These are phyloP conservation scores for Cytospora chrysosperma DNA, from an alignment of 2,329 filamentous ascomycete genomes.

Conservation along the genomic window DNA sequence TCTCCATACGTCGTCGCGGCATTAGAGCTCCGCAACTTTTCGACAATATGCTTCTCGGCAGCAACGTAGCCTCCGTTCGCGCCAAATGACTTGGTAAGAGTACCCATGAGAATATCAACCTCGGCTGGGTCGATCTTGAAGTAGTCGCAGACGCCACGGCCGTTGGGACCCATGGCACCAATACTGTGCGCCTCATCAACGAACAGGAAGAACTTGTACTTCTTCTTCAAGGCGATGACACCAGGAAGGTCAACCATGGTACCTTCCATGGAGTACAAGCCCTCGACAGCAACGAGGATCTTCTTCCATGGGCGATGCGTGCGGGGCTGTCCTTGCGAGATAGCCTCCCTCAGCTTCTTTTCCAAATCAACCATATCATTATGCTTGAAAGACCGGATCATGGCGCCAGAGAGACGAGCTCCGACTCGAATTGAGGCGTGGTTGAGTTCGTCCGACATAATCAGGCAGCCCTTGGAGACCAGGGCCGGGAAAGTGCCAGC, in stretches of 20 bases:
- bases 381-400: constrained; percentile 96
- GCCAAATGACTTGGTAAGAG: constrained; percentile 95
- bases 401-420: constrained; percentile 87
- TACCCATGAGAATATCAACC: constrained; percentile 97
- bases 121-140: constrained; percentile 86
- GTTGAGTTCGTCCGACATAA: constrained; percentile 96
- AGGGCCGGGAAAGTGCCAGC: constrained; percentile 88
- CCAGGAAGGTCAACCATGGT: constrained; percentile 98
- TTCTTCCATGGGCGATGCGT: constrained; percentile 99
- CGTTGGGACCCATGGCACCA: constrained; percentile 83
- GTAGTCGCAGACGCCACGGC: constrained; percentile 95
- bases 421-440: constrained; percentile 97
- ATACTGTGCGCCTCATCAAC: constrained; percentile 96
- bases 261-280: constrained; percentile 98
- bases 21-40: constrained; percentile 84
- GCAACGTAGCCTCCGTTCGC: constrained; percentile 96
- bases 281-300: constrained; percentile 94
- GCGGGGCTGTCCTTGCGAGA: constrained; percentile 93
- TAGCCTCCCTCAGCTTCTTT: constrained; percentile 80
- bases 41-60: constrained; percentile 84
- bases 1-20: constrained; percentile 86
- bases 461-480: constrained; percentile 86
- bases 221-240: constrained; percentile 80
- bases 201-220: constrained; percentile 96
- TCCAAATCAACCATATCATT: constrained; percentile 93